A percentile compares a stretch with the other conserved stretches of the same genome.
These are phyloP conservation scores for Populus hybrid DNA, from an alignment of 441 rosid species.

Conservation along the genomic window DNA sequence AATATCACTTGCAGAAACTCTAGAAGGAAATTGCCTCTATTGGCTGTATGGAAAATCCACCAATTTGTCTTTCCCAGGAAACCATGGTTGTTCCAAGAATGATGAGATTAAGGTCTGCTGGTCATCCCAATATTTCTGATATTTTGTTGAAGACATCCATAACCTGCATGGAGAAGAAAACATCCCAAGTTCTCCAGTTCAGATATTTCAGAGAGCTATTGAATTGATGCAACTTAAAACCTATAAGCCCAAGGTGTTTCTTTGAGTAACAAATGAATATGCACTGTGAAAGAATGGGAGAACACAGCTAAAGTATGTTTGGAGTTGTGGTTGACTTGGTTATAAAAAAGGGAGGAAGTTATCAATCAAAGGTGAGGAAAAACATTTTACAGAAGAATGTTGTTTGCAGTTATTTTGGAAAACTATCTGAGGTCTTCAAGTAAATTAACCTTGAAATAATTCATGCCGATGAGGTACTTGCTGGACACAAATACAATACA, in stretches of 20 bases:
- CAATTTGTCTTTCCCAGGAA: constrained; percentile 4
- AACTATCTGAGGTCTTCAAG: not conserved
- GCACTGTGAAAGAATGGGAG: not conserved
- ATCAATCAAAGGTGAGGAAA: not conserved
- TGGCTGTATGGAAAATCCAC: not conserved
- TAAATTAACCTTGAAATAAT: not conserved
- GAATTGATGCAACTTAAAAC: not conserved
- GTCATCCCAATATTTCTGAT: constrained; percentile 77
- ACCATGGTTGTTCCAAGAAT: not conserved
- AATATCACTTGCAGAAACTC: not conserved
- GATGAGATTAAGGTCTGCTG: constrained; percentile 31
- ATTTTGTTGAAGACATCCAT: constrained; percentile 96
- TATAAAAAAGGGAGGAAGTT: not conserved
- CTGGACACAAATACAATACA: not conserved
- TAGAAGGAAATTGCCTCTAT: not conserved
- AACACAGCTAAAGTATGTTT: not conserved
- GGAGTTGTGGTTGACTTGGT: not conserved
- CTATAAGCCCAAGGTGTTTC: not conserved
- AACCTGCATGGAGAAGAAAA: constrained; percentile 41
- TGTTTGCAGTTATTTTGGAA: not conserved
- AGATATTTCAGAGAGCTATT: not conserved
- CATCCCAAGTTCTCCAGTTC: not conserved
- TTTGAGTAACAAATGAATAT: not conserved
- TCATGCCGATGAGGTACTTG: not conserved
- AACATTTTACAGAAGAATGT: too few species aligned